These are phyloP conservation scores for Pleoardoris graminearum DNA, from an alignment of 2,329 filamentous ascomycete genomes.

Conservation along the genomic window DNA sequence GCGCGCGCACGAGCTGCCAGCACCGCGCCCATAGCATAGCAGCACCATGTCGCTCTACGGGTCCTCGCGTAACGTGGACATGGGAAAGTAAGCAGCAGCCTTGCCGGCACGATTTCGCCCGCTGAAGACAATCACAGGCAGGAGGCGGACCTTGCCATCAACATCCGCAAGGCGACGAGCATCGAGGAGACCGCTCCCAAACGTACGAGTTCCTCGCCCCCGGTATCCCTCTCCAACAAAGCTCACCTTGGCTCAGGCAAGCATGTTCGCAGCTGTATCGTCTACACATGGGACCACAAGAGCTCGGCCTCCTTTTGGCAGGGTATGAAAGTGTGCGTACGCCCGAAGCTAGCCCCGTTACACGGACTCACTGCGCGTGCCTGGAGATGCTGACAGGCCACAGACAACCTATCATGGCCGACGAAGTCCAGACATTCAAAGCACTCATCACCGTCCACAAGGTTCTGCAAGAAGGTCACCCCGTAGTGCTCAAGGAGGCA, in stretches of 20 bases:
- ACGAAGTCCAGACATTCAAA: constrained; percentile 99
- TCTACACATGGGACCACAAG: constrained; percentile 99
- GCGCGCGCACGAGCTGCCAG: not conserved
- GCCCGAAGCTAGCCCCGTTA: constrained; percentile 2
- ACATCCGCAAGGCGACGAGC: constrained; percentile 69
- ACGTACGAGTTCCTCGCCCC: constrained; percentile 49
- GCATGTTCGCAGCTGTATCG: constrained; percentile 96
- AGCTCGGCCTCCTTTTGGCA: constrained; percentile 94
- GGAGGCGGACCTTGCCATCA: constrained; percentile 66
- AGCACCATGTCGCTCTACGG: constrained; percentile 8
- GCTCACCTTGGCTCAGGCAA: constrained; percentile 62
- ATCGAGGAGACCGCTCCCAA: constrained; percentile 70
- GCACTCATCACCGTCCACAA: constrained; percentile 97
- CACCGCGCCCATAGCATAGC: not conserved
- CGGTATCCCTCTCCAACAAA: constrained; percentile 12
- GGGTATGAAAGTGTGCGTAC: constrained; percentile 90
- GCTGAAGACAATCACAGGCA: constrained; percentile 47
- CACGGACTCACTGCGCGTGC: no score
- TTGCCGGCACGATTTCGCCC: not conserved
- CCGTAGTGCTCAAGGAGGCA: constrained; percentile 82
- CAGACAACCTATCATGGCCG: constrained; percentile 95
- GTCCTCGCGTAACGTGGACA: constrained; percentile 57
- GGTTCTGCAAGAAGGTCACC: constrained; percentile 95
- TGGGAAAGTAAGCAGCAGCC: constrained; percentile 59
- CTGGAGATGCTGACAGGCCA: constrained; percentile 21